These are phyloP conservation scores for Yarrowia sp. DNA, from an alignment of 805 yeast species.

Conservation along the genomic window DNA sequence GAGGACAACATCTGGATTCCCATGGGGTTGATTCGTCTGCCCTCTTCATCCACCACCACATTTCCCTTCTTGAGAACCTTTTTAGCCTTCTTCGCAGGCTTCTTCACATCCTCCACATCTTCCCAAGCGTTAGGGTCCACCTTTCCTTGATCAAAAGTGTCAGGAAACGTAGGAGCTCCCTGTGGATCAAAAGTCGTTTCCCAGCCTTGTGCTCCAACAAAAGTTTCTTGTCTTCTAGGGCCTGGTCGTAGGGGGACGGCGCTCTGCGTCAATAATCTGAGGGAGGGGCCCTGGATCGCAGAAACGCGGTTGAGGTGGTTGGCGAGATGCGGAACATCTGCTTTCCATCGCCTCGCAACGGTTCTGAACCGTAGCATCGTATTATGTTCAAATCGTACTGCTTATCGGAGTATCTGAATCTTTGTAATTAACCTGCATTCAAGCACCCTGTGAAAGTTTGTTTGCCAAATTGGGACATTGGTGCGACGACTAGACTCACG, in stretches of 20 bases:
- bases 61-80: neutral
- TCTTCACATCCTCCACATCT: constrained; percentile 5
- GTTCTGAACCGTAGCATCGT: neutral
- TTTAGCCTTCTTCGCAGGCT: neutral
- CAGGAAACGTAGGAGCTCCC: neutral
- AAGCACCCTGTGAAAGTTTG: neutral
- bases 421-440: neutral
- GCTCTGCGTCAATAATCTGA: neutral
- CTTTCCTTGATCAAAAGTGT: neutral
- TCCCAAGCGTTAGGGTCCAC: neutral
- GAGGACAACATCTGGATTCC: constrained; percentile 38
- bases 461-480: neutral
- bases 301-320: neutral
- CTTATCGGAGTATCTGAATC: neutral
- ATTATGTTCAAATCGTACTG: neutral
- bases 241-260: neutral
- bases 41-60: neutral
- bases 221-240: neutral
- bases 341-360: neutral
- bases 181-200: neutral
- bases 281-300: too few relatives aligned
- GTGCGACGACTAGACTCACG: neutral
- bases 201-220: neutral
- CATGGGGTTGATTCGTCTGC: constrained; percentile 42
- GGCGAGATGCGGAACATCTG: neutral